Conservation (phyloP, 176 grass and related monocot species). For the Oryza glaberrima region DNA sequence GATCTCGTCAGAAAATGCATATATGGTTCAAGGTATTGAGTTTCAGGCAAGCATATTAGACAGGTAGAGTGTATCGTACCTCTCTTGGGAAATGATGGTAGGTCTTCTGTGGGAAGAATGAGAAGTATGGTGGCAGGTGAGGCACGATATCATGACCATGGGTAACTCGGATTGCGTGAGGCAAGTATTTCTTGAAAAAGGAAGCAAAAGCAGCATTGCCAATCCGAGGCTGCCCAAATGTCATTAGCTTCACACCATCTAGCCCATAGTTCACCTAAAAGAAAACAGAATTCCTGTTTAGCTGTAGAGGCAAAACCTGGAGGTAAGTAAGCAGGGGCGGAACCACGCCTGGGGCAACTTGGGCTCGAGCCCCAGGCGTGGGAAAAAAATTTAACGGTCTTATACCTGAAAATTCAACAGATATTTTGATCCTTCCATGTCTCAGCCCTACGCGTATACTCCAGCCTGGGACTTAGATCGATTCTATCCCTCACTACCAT, state of each 20-base stretch:
- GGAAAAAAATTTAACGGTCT: too few relatives aligned
- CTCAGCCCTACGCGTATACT: too few relatives aligned
- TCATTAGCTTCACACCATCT: slow-evolving; percentile 71
- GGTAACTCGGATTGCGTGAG: slow-evolving; percentile 75
- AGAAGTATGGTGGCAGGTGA: slow-evolving; percentile 87
- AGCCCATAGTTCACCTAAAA: slow-evolving; percentile 69
- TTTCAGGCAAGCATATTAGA: not conserved
- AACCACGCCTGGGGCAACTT: too few relatives aligned
- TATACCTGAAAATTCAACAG: too few relatives aligned
- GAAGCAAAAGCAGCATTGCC: slow-evolving; percentile 88
- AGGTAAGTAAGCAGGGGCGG: not conserved
- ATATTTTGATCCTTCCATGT: too few relatives aligned
- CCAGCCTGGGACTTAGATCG: too few relatives aligned
- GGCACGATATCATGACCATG: slow-evolving; percentile 82
- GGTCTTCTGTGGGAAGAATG: slow-evolving; percentile 79
- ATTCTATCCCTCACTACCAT: too few relatives aligned
- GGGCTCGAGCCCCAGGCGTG: too few relatives aligned
- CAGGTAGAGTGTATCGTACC: slow-evolving; percentile 47
- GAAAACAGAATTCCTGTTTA: slow-evolving; percentile 15
- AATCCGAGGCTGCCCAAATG: slow-evolving; percentile 85
- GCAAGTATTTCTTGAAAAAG: slow-evolving; percentile 77
- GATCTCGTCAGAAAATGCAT: not conserved
- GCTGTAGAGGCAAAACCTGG: slow-evolving; percentile 8
- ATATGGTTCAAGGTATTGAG: not conserved
- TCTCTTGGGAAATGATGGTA: slow-evolving; percentile 96